Evolutionary conservation across 2,329 filamentous ascomycete genomes (phyloP).

Genomic region (Ceratocystiopsis brevicomis): DNA sequence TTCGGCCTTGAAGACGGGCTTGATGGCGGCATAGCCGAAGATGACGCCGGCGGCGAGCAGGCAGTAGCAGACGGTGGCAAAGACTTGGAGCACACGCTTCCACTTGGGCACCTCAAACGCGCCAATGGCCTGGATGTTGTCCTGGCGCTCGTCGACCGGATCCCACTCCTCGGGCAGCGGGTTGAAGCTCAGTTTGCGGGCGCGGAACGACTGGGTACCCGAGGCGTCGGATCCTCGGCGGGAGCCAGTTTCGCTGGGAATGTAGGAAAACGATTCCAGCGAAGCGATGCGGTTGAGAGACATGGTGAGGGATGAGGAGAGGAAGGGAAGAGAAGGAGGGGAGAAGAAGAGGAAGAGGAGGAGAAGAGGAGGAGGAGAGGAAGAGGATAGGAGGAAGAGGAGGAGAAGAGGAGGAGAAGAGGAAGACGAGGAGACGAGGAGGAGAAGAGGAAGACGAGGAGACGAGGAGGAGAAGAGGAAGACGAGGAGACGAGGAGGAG

Average conservation of each 20-base stretch:
- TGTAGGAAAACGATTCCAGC: conserved; percentile 30
- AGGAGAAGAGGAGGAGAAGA: conserved; percentile 2
- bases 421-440: conserved; percentile 21
- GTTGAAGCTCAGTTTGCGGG: conserved; percentile 33
- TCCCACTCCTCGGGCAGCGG: conserved; percentile 34
- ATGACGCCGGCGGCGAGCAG: conserved; percentile 55
- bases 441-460: neutral
- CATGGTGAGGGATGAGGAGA: conserved; percentile 17
- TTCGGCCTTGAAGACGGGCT: conserved; percentile 57
- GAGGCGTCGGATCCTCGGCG: conserved; percentile 27
- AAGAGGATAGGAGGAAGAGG: too few relatives aligned
- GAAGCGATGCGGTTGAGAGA: conserved; percentile 33
- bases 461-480: too few relatives aligned
- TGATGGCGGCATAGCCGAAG: conserved; percentile 72
- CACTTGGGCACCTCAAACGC: conserved; percentile 35
- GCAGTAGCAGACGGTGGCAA: conserved; percentile 21
- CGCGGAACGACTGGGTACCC: conserved; percentile 16
- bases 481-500: too few relatives aligned
- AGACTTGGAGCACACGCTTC: conserved; percentile 28
- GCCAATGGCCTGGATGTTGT: conserved; percentile 27
- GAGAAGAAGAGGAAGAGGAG: too few relatives aligned
- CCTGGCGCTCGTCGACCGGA: conserved; percentile 20
- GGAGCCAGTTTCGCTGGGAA: conserved; percentile 19
- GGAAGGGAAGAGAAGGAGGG: neutral
- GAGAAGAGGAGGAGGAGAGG: too few relatives aligned